phyloP scores from a whole-genome alignment of 768 basidiomycete genomes.

The Amanita jacksonii region DNA sequence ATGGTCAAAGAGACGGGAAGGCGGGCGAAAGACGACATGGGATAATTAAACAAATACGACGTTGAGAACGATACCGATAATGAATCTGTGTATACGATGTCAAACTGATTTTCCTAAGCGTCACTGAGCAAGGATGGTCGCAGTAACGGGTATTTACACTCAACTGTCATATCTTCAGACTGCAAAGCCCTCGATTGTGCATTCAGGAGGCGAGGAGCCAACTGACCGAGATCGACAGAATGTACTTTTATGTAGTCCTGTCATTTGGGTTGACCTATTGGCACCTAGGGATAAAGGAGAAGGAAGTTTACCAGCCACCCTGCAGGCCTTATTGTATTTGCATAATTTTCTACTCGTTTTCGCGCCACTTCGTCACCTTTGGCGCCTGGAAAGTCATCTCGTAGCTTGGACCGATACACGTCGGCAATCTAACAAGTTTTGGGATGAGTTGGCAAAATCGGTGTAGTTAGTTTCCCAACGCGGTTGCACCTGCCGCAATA shows the following conservation, averaged over 20 bases:
- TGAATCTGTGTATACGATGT: constrained; percentile 76
- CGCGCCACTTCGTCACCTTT: constrained; percentile 83
- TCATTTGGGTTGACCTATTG: constrained; percentile 4
- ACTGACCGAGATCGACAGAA: constrained; percentile 71
- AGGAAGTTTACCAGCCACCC: constrained; percentile 45
- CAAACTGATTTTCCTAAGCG: constrained; percentile 68
- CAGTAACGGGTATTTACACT: constrained; percentile 9
- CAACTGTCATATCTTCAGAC: constrained; percentile 12
- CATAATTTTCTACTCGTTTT: constrained; percentile 67
- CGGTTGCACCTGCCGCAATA: constrained; percentile 64
- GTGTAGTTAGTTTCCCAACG: not conserved
- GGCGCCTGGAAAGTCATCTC: constrained; percentile 55
- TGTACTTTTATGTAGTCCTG: constrained; percentile 85
- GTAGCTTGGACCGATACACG: constrained; percentile 68
- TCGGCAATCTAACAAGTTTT: constrained; percentile 42
- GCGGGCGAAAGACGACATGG: constrained; percentile 70
- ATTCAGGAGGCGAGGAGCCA: constrained; percentile 70
- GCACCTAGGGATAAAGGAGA: constrained; percentile 1
- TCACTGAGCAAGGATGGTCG: constrained; percentile 8
- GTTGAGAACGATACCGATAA: constrained; percentile 77
- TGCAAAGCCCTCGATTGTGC: constrained; percentile 37
- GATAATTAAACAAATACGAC: constrained; percentile 80
- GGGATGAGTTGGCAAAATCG: not conserved
- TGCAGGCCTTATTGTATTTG: constrained; percentile 66
- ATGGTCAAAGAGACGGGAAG: constrained; percentile 77